Percentiles rank a stretch among this genome's conserved stretches.
Evolutionary conservation across 257 asterid genomes (phyloP).

Genomic region (Capsicum baccatum): DNA sequence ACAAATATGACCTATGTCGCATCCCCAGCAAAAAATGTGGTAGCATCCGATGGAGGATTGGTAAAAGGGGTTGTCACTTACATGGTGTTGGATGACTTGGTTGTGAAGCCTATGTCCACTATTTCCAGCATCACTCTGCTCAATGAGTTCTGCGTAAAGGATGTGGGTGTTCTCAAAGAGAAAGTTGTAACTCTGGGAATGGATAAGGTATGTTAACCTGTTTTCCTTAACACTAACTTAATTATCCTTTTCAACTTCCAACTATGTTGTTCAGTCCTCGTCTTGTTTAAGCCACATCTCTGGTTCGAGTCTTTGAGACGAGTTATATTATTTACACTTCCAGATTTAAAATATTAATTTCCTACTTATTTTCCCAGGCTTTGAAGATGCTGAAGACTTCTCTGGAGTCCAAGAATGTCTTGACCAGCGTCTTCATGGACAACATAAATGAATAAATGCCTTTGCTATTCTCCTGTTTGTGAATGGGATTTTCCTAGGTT

Average conservation of each 20-base stretch:
- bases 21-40: not conserved
- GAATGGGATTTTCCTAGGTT: not conserved
- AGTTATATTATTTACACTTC: no score
- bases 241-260: no score
- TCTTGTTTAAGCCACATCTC: no score
- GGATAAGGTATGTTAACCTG: constrained; percentile 32
- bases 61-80: constrained; percentile 32
- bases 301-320: no score
- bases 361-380: not conserved
- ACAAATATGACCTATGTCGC: not conserved
- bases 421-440: constrained; percentile 30
- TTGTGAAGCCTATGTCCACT: constrained; percentile 44
- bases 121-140: constrained; percentile 41
- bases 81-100: constrained; percentile 50
- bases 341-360: no score
- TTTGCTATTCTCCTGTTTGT: not conserved
- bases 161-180: constrained; percentile 40
- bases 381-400: constrained; percentile 33
- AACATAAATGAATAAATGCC: no score
- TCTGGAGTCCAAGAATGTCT: constrained; percentile 24
- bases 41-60: not conserved
- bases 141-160: constrained; percentile 33
- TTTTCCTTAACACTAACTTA: no score
- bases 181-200: constrained; percentile 40
- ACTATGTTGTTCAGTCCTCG: no score